Evolutionary conservation across 2,329 filamentous ascomycete genomes (phyloP).

Genomic region (Chrysoporthe austroafricana): DNA sequence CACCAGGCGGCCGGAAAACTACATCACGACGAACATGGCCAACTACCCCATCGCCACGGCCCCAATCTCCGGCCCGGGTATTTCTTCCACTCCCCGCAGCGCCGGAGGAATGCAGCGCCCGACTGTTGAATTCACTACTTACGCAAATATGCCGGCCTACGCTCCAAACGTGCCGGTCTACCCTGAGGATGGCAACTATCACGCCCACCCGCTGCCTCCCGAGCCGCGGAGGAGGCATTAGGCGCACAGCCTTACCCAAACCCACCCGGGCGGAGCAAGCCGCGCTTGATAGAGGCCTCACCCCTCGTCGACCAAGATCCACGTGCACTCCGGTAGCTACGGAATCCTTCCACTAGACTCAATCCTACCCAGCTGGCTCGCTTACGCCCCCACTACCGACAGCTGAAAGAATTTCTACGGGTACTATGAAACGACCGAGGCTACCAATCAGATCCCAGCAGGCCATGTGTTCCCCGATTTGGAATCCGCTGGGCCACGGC

Average conservation of each 20-base stretch:
- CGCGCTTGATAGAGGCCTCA: not conserved
- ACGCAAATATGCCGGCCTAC: not conserved
- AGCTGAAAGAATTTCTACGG: slow-evolving; percentile 5
- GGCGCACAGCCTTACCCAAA: not conserved
- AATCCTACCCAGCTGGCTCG: slow-evolving; percentile 3
- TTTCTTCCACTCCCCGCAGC: slow-evolving; percentile 24
- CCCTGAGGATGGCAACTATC: slow-evolving; percentile 24
- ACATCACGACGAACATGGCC: slow-evolving; percentile 11
- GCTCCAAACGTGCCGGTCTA: not conserved
- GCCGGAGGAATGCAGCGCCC: slow-evolving; percentile 25
- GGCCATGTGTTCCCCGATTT: not conserved
- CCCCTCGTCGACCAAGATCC: not conserved
- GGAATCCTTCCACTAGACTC: slow-evolving; percentile 18
- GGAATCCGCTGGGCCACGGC: not conserved
- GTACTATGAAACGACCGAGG: not conserved
- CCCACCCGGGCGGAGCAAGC: not conserved
- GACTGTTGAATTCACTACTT: slow-evolving; percentile 17
- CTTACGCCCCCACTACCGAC: slow-evolving; percentile 14
- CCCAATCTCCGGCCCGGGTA: slow-evolving; percentile 14
- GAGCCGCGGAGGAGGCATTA: slow-evolving; percentile 7
- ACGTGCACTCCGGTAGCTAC: slow-evolving; percentile 7
- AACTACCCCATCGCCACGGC: slow-evolving; percentile 4
- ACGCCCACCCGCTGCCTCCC: slow-evolving; percentile 22
- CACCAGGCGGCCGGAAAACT: slow-evolving; percentile 14
- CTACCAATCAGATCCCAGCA: slow-evolving; percentile 1